A percentile compares a stretch with the other conserved stretches of the same genome.
Conservation (phyloP, 2,329 filamentous ascomycete species). For the Trichoderma hamatum region DNA sequence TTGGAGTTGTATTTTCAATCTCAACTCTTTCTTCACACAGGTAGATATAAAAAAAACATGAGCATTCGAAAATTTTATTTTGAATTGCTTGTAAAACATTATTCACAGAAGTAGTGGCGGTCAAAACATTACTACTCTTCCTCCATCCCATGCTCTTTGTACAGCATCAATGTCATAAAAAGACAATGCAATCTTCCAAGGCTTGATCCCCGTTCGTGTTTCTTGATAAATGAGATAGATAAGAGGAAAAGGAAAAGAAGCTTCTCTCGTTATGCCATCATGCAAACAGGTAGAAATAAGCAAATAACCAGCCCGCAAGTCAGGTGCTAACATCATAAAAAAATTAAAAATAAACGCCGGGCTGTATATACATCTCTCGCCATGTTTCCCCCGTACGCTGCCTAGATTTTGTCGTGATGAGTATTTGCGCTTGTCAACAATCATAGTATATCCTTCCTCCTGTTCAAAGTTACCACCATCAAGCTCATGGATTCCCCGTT, state of each 20-base stretch:
- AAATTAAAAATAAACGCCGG: constrained; percentile 34
- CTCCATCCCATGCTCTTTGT: not conserved
- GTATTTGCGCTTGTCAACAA: constrained; percentile 27
- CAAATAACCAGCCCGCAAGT: constrained; percentile 8
- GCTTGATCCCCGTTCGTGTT: not conserved
- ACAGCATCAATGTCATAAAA: constrained; percentile 10
- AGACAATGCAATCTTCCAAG: constrained; percentile 6
- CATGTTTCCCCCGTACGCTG: constrained; percentile 28
- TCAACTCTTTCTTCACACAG: not conserved
- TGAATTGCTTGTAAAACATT: constrained; percentile 6
- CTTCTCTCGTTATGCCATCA: not conserved
- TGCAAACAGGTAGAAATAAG: constrained; percentile 9
- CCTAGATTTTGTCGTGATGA: constrained; percentile 30
- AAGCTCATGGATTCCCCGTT: not conserved
- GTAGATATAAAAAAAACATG: not conserved
- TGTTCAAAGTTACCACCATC: constrained; percentile 3
- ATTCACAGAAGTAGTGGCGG: not conserved
- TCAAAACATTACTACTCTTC: not conserved
- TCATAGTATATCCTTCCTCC: constrained; percentile 31
- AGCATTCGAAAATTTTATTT: not conserved
- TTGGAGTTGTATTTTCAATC: not conserved
- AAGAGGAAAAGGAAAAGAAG: not conserved
- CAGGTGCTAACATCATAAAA: constrained; percentile 13
- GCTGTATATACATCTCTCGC: constrained; percentile 32
- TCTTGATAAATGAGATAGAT: not conserved